Evolutionary conservation across 1,139 yeast genomes (phyloP).

Genomic region (Magnusiomyces tetraspermus): DNA sequence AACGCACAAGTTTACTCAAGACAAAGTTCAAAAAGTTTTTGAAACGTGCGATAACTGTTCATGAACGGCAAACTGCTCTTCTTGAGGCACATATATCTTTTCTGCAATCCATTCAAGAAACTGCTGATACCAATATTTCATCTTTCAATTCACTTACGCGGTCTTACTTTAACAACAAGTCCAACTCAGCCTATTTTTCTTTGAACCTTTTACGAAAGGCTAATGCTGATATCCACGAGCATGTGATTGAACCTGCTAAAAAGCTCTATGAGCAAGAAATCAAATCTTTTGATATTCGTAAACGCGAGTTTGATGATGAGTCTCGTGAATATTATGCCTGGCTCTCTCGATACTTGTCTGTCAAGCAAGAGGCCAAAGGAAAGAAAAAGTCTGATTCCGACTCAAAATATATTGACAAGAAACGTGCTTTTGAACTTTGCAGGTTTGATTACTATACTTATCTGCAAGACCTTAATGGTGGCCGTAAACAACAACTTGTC

Average conservation of each 20-base stretch:
- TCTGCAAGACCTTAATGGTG: constrained; percentile 51
- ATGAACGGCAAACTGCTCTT: constrained; percentile 32
- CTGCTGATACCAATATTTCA: constrained; percentile 30
- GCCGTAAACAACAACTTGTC: constrained; percentile 37
- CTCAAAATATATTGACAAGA: constrained; percentile 49
- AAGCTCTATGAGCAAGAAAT: constrained; percentile 36
- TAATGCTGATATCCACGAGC: constrained; percentile 24
- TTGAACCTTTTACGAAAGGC: constrained; percentile 19
- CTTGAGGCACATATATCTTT: constrained; percentile 32
- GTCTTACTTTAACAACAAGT: constrained; percentile 24
- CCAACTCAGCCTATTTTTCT: constrained; percentile 19
- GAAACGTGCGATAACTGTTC: constrained; percentile 31
- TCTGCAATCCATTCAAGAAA: constrained; percentile 22
- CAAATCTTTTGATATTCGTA: constrained; percentile 36
- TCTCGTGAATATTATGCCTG: constrained; percentile 68
- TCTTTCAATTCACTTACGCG: constrained; percentile 30
- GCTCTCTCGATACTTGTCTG: constrained; percentile 58
- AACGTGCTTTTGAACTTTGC: constrained; percentile 55
- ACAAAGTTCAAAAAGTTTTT: constrained; percentile 36
- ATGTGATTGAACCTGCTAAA: constrained; percentile 36
- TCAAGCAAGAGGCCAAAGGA: constrained; percentile 43
- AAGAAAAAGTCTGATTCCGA: constrained; percentile 40
- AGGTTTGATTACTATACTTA: constrained; percentile 65
- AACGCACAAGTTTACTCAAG: constrained; percentile 41
- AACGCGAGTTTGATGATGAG: constrained; percentile 58